Conservation (phyloP, 768 basidiomycete species). For the Podaxis rugospora region DNA sequence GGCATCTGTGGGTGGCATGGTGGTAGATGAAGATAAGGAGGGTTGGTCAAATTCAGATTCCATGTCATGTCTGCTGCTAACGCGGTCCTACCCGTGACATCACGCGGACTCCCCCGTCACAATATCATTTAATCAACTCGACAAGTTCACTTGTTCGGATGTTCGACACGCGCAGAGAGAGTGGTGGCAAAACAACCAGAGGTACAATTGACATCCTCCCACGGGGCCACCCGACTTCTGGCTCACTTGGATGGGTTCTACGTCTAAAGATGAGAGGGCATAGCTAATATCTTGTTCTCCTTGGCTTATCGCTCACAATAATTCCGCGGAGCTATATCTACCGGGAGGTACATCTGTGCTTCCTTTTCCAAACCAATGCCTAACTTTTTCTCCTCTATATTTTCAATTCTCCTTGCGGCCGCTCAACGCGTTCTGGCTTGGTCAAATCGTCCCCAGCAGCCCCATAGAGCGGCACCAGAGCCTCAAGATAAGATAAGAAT, state of each 20-base stretch:
- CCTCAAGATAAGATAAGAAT: neutral
- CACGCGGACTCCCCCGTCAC: neutral
- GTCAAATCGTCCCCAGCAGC: neutral
- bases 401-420: neutral
- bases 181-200: too few species aligned
- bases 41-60: conserved; percentile 4
- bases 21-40: conserved; percentile 1
- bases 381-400: neutral
- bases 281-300: too few species aligned
- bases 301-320: neutral
- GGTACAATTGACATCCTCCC: too few species aligned
- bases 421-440: neutral
- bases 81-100: conserved; percentile 5
- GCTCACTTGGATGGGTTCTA: too few species aligned
- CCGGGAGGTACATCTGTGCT: neutral
- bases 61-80: neutral
- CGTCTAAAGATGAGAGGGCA: too few species aligned
- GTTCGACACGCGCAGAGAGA: too few species aligned
- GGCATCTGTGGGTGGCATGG: conserved; percentile 47
- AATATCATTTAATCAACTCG: too few species aligned
- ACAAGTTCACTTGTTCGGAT: too few species aligned
- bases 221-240: too few species aligned
- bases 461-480: neutral
- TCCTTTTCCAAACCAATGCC: neutral
- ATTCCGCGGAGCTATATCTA: neutral